Conservation (phyloP, 768 basidiomycete genomes). For the Solioccasus polychromus region DNA sequence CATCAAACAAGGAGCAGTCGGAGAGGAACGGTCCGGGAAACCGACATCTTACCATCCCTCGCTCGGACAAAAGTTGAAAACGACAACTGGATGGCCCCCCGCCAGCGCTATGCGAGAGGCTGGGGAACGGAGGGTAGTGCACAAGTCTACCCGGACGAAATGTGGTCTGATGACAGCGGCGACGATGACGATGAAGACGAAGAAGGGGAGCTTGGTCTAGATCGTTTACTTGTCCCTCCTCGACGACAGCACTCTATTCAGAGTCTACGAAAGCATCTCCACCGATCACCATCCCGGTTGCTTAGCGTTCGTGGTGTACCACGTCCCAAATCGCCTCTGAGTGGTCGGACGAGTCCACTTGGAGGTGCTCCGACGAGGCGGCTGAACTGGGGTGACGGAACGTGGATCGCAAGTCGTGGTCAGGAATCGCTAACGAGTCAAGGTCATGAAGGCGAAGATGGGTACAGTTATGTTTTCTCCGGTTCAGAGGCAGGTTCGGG, state of each 20-base stretch:
- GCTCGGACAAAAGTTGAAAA: slow-evolving; percentile 60
- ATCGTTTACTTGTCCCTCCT: slow-evolving; percentile 64
- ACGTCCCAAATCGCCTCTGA: slow-evolving; percentile 14
- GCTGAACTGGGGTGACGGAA: slow-evolving; percentile 18
- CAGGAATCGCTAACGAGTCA: slow-evolving; percentile 27
- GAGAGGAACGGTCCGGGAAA: slow-evolving; percentile 30
- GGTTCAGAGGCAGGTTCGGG: slow-evolving; percentile 14
- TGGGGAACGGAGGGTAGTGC: slow-evolving; percentile 28
- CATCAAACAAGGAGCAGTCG: slow-evolving; percentile 19
- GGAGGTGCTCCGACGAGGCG: slow-evolving; percentile 3
- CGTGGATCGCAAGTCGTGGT: slow-evolving; percentile 21
- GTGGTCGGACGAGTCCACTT: slow-evolving; percentile 18
- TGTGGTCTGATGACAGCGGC: slow-evolving; percentile 25
- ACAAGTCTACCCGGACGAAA: slow-evolving; percentile 11
- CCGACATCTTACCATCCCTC: slow-evolving; percentile 52
- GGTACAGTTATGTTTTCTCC: slow-evolving; percentile 23
- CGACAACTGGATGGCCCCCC: slow-evolving; percentile 46
- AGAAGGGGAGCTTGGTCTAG: slow-evolving; percentile 60
- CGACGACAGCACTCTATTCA: slow-evolving; percentile 73
- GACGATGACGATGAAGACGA: slow-evolving; percentile 43
- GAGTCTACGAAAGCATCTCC: slow-evolving; percentile 65
- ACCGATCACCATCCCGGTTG: slow-evolving; percentile 16
- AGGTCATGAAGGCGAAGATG: slow-evolving; percentile 29
- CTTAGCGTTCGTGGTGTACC: slow-evolving; percentile 12
- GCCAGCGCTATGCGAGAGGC: slow-evolving; percentile 33